Base-by-base conservation (phyloP, 306 rosid species). In the Benincasa hispida region DNA sequence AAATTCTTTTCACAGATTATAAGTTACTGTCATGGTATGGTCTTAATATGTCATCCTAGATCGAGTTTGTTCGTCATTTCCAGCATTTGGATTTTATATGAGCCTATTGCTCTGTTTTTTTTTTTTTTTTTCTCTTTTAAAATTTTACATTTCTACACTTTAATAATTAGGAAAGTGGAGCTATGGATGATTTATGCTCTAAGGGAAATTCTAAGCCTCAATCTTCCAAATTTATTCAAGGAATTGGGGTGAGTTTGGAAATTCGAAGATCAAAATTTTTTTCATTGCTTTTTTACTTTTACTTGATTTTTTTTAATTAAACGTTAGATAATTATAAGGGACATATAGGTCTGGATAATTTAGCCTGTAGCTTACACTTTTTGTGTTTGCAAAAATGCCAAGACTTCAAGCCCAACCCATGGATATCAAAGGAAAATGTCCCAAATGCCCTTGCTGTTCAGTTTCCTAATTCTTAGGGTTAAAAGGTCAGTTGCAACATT, bases 1-100 rank as follows among this genome's bases (percentile, higher is more conserved):
- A 69, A 69, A 69, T 69, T 69, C 37, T 69, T 69, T 69, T 45
- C 75, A 39, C 73, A 39, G 51, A 41, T 66, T 21, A 66, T 66
- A 66, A n/a, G 47, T 39, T 39, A 66, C 53, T 66, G 19, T 66
- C 32, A 5, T 21, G 0, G 39, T 66, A 35, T 63, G 19, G 24
- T 62, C 7, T 8, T 37, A 19, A 7, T 6, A 17, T 28, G 17
- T 30, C 41, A 14, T 61, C 41, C 2, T 61, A 30, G 66, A 12
- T 60, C 28, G 21, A 24, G 63, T 58, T 58, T 28, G 35, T 59
- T 58, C 2, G 65, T 59, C 37, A 59, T 59, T 24, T 24, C 14
- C 32, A 57, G 34, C 18, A 57, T 15, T 59, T 62, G 69, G 42
- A 61, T 30, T 18, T 50, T 45, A 12, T 2, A 45, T 60, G 24